Base-by-base conservation (phyloP, 306 rosid species). In the Castanopsis chinensis region DNA sequence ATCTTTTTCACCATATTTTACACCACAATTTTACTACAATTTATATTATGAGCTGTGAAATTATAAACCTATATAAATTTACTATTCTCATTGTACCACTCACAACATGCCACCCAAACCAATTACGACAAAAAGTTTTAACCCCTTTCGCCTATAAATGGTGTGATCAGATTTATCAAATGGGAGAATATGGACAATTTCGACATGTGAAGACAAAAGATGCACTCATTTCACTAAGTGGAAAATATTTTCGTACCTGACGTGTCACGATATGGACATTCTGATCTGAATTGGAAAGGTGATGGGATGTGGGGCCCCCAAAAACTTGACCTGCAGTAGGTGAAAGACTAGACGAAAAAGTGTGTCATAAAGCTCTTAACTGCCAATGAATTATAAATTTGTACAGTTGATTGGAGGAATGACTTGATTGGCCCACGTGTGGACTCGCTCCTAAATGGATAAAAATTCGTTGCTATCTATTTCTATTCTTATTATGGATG, bases 401-500 rank as follows among this genome's bases (percentile, higher is more conserved):
- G 68, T 33, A 45, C 5, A 0, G 43, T 20, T 52, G 59, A 75
- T 56, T 60, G 43, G 23, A 59, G 43, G 23, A 59, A 13, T 20
- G 74, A 59, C 58, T 25, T 28, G 59, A 60, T 86, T 81, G 88
- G 88, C 69, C 80, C 89, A 87, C 92, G 91, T 81, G 88, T 83
- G 45, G 1, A 0, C 33, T 3, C 3, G 1, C 3, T 19, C 33
- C 14, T 20, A 5, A 27, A 13, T 1, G 68, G 82, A 64, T 76
- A 71, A 76, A 77, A 77, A 61, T 76, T 86, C 86, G 85, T 77
- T 84, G 75, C 60, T 82, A 56, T 79, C 82, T 77, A 28, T 57
- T 2, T 49, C 17, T 3, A 12, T 49, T 49, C 53, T 12, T 49
- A 49, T 49, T 2, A 41, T 41, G 3, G 12, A 49, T 49, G 17